phyloP scores from a whole-genome alignment of 1,139 yeast species.

The Scheffersomyces insectosa region DNA sequence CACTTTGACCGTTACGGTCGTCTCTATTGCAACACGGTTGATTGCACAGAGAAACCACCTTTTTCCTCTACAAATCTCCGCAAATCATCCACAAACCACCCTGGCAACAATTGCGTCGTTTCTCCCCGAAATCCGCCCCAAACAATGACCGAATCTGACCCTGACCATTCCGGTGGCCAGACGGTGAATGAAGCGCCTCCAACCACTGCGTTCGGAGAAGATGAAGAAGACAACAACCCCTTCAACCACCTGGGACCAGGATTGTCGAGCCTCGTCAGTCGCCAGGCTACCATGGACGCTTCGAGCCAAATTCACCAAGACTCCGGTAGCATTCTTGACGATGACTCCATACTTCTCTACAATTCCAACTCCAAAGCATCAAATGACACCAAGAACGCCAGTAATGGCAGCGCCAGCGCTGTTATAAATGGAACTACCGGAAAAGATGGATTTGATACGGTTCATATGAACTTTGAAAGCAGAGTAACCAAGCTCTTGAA shows the following conservation, averaged over 20 bases:
- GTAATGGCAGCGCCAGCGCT: slow-evolving; percentile 1
- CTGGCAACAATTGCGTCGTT: no score
- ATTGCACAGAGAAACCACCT: no score
- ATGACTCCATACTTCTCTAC: slow-evolving; percentile 31
- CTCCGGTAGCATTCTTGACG: slow-evolving; percentile 13
- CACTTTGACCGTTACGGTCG: no score
- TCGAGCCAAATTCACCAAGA: no score
- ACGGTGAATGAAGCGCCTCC: no score
- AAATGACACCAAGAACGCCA: slow-evolving; percentile 5
- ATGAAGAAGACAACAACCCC: slow-evolving; percentile 56
- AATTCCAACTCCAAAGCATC: slow-evolving; percentile 8
- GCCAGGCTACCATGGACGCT: not conserved
- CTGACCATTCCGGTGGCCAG: no score
- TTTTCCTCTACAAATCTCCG: no score
- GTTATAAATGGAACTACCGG: slow-evolving; percentile 6
- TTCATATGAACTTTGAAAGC: slow-evolving; percentile 39
- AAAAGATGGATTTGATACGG: slow-evolving; percentile 24
- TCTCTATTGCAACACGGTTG: no score
- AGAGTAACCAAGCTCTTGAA: slow-evolving; percentile 38
- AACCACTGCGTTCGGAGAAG: not conserved
- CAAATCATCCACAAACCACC: no score
- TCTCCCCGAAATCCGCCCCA: no score
- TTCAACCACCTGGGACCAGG: slow-evolving; percentile 39
- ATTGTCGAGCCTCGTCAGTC: slow-evolving; percentile 7
- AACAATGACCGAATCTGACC: no score